Base-by-base conservation (phyloP, 345 rosid genomes). In the Salix brachista region DNA sequence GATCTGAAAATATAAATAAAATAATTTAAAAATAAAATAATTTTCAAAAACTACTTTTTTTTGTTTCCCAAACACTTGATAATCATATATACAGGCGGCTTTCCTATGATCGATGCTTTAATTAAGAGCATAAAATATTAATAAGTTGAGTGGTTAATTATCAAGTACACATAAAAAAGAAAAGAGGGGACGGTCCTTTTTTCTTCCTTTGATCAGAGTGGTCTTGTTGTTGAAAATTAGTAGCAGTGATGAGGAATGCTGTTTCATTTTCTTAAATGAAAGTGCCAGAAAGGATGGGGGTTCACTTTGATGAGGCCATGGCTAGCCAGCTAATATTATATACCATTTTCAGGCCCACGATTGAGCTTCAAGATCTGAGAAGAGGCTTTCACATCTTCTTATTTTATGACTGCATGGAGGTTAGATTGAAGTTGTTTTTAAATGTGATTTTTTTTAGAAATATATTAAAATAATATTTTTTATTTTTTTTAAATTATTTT, bases 341-440 rank as follows among this genome's bases (percentile, higher is more conserved):
- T 30, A 36, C 69, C 52, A 65, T 75, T 2, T 17, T 32, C 61
- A 69, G 72, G 73, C 81, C 82, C 79, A 80, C 78, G 19, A 56
- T 74, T 79, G 78, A 67, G 64, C 37, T 60, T 70, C 26, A n/a
- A 69, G 16, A 67, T 30, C 65, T 58, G 44, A 72, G 6, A 34
- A 25, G 41, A n/a, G 25, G 19, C 14, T 39, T 54, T 39, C 2
- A 71, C 61, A 70, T 68, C 56, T 17, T 67, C 64, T 11, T 39
- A 25, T 42, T 58, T 61, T 50, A 28, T 28, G 2, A 2, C 2
- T 30, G 28, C 1, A 1, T 3, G 0, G 4, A 3, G 34, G 0
- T 30, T 3, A 30, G 3, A 30, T 30, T 32, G 34, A 32, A 3
- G 0, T 32, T 32, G 34, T 32, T 32, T 32, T 30, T 30, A 30